A percentile compares a stretch with the other conserved stretches of the same genome.
Evolutionary conservation across 805 yeast species (phyloP).

Genomic region (Suhomyces sp.): DNA sequence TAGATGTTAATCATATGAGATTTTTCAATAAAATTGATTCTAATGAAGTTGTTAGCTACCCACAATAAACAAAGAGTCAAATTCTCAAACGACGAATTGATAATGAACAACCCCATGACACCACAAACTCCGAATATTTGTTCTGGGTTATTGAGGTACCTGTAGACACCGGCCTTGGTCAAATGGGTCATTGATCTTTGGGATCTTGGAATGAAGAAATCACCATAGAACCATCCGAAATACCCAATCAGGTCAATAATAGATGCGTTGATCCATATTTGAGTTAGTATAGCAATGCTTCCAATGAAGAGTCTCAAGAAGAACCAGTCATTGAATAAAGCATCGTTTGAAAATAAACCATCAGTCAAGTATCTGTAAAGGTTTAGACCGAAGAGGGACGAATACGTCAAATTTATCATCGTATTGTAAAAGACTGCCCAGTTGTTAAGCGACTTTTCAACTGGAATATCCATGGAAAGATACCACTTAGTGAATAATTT

Average conservation of each 20-base stretch:
- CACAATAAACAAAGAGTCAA: conserved; percentile 54
- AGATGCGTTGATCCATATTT: conserved; percentile 66
- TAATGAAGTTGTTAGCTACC: conserved; percentile 62
- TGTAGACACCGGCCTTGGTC: conserved; percentile 76
- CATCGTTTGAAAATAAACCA: conserved; percentile 6
- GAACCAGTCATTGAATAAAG: conserved; percentile 35
- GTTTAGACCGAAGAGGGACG: conserved; percentile 46
- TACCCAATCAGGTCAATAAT: conserved; percentile 71
- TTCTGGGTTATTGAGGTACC: conserved; percentile 81
- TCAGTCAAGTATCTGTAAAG: conserved; percentile 23
- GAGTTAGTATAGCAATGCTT: conserved; percentile 51
- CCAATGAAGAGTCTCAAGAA: conserved; percentile 60
- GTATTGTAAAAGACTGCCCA: conserved; percentile 68
- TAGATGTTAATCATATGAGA: conserved; percentile 75
- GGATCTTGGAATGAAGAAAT: conserved; percentile 64
- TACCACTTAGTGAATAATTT: conserved; percentile 65
- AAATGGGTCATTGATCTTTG: conserved; percentile 42
- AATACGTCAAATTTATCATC: conserved; percentile 51
- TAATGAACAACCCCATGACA: conserved; percentile 70
- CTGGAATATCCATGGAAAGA: conserved; percentile 61
- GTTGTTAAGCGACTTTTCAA: conserved; percentile 63
- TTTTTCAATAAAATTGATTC: conserved; percentile 71
- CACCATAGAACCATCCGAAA: conserved; percentile 91
- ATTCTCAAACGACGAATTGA: conserved; percentile 50
- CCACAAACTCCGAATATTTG: conserved; percentile 76